A percentile compares a stretch with the other conserved stretches of the same genome.
phyloP scores from a whole-genome alignment of 106 monocot species.

The Dendrobium nobile region DNA sequence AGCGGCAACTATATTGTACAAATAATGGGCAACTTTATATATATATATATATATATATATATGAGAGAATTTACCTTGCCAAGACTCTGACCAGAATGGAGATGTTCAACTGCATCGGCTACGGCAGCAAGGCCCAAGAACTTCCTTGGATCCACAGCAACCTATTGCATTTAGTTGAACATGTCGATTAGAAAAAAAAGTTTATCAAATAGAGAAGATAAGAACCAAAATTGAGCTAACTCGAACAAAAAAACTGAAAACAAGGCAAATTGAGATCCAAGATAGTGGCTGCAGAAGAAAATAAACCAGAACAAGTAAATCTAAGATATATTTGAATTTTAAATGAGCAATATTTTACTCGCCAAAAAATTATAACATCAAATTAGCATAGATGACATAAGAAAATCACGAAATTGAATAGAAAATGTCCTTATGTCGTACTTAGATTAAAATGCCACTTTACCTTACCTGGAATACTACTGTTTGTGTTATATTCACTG shows the following conservation, averaged over 20 bases:
- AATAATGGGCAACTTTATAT: not conserved
- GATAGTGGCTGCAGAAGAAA: not conserved
- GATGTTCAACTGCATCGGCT: constrained; percentile 93
- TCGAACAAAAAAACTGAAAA: not conserved
- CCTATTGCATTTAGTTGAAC: constrained; percentile 24
- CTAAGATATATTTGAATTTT: not conserved
- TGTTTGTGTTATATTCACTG: too few species aligned
- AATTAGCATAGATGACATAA: too few species aligned
- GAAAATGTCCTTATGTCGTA: too few species aligned
- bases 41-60: not conserved
- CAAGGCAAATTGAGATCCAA: not conserved
- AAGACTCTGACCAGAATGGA: constrained; percentile 85
- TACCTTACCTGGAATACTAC: too few species aligned
- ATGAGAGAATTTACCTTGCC: constrained; percentile 59
- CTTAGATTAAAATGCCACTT: too few species aligned
- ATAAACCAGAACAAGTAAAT: not conserved
- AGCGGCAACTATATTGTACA: not conserved
- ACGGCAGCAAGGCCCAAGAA: constrained; percentile 75
- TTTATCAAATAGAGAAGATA: not conserved
- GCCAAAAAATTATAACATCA: too few species aligned
- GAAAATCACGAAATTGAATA: too few species aligned
- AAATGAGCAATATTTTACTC: too few species aligned
- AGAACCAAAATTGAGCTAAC: not conserved
- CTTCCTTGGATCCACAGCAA: constrained; percentile 66
- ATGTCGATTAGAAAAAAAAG: not conserved